Evolutionary conservation across 345 rosid genomes (phyloP).

Genomic region (Gossypium mustelinum): DNA sequence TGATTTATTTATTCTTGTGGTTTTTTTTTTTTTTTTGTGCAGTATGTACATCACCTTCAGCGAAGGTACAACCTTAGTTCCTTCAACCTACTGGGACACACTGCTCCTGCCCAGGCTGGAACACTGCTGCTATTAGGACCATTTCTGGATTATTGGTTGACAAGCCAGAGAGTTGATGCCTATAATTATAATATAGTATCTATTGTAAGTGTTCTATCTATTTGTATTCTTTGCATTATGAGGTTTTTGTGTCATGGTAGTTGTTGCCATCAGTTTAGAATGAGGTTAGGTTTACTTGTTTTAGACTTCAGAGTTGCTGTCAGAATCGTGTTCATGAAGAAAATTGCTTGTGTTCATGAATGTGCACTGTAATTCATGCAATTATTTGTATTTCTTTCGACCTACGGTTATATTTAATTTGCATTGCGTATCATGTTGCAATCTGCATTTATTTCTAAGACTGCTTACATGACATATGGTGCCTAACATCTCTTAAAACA

Average conservation of each 20-base stretch:
- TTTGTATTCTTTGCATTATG: neutral
- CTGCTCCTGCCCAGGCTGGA: conserved; percentile 97
- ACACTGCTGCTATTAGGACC: conserved; percentile 80
- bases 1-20: neutral
- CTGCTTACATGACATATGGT: neutral
- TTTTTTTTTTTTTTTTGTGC: conserved; percentile 28
- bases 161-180: conserved; percentile 65
- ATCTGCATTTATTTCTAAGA: neutral
- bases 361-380: neutral
- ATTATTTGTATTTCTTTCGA: neutral
- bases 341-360: neutral
- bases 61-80: conserved; percentile 79
- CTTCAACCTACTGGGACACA: conserved; percentile 90
- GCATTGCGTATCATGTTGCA: neutral
- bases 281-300: neutral
- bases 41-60: conserved; percentile 96
- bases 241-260: neutral
- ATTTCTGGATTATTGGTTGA: conserved; percentile 89
- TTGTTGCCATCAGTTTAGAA: neutral
- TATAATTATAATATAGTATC: conserved; percentile 55
- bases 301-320: neutral
- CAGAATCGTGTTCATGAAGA: neutral
- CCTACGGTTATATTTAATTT: neutral
- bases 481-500: neutral
- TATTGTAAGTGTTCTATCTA: conserved; percentile 44